Evolutionary conservation across 768 basidiomycete genomes (phyloP).

Genomic region (Russula foetens): DNA sequence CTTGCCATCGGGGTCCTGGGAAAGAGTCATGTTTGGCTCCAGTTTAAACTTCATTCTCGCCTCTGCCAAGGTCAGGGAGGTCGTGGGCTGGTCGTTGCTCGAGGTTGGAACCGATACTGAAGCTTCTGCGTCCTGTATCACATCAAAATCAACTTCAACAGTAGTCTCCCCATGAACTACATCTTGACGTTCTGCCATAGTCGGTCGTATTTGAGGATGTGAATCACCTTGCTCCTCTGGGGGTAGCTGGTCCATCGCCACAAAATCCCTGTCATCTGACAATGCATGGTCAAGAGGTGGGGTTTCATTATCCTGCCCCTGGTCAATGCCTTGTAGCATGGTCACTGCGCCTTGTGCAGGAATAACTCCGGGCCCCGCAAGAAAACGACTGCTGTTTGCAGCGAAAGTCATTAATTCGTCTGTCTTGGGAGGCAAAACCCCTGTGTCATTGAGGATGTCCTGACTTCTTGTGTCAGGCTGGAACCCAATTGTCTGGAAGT

Average conservation of each 20-base stretch:
- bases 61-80: slow-evolving; percentile 5
- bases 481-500: background rate
- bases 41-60: slow-evolving; percentile 3
- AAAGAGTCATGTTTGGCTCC: slow-evolving; percentile 19
- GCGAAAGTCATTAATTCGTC: background rate
- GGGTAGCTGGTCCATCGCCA: background rate
- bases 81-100: background rate
- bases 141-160: background rate
- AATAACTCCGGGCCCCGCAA: slow-evolving; percentile 14
- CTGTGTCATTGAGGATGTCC: background rate
- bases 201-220: background rate
- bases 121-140: background rate
- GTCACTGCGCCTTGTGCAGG: background rate
- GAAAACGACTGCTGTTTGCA: background rate
- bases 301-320: background rate
- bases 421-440: background rate
- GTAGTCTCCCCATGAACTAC: background rate
- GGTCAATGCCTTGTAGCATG: background rate
- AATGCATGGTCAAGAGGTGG: background rate
- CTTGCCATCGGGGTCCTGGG: slow-evolving; percentile 35
- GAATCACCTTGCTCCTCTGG: background rate
- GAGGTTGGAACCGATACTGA: background rate
- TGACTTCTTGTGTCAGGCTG: background rate
- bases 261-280: background rate
- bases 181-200: background rate